A percentile compares a stretch with the other conserved stretches of the same genome.
These are phyloP conservation scores for Aristolochia californica DNA, from an alignment of 164 flowering plant genomes.

Conservation along the genomic window DNA sequence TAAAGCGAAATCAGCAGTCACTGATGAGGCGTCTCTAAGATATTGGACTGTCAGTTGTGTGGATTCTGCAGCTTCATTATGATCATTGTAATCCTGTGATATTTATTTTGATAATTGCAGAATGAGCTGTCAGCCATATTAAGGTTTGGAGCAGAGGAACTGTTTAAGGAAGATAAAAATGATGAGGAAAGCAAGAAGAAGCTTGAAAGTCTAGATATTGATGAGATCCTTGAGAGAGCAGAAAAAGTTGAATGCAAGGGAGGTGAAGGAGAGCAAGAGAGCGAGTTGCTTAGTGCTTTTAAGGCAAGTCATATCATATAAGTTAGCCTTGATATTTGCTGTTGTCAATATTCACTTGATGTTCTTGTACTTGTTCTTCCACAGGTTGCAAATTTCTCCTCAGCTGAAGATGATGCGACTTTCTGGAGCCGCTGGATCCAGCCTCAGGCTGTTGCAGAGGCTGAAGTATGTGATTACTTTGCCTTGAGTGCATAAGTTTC, in stretches of 20 bases:
- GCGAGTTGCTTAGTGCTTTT: constrained; percentile 81
- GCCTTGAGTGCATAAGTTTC: not conserved
- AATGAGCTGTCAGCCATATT: constrained; percentile 96
- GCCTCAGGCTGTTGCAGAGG: constrained; percentile 68
- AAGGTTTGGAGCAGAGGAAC: constrained; percentile 97
- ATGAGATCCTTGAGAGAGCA: constrained; percentile 98
- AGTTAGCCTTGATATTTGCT: not conserved
- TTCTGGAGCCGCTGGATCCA: constrained; percentile 99
- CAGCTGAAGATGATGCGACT: constrained; percentile 88
- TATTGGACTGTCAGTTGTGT: too few relatives aligned
- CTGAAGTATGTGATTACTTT: constrained; percentile 46
- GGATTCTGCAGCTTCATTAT: too few relatives aligned
- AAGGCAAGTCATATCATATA: constrained; percentile 37
- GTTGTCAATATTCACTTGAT: not conserved
- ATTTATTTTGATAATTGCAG: constrained; percentile 25
- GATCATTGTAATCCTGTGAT: too few relatives aligned
- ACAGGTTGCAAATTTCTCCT: constrained; percentile 85
- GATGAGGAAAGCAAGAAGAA: constrained; percentile 91
- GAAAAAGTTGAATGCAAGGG: constrained; percentile 93
- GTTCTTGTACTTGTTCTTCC: constrained; percentile 4
- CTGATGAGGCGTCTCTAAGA: too few relatives aligned
- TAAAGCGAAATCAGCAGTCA: too few relatives aligned
- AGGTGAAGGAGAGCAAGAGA: constrained; percentile 50
- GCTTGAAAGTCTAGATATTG: constrained; percentile 88
- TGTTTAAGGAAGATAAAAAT: constrained; percentile 91